Percentiles rank a stretch among this genome's conserved stretches.
Evolutionary conservation across 2,329 filamentous ascomycete genomes (phyloP).

Genomic region (Neofusicoccum sp.): DNA sequence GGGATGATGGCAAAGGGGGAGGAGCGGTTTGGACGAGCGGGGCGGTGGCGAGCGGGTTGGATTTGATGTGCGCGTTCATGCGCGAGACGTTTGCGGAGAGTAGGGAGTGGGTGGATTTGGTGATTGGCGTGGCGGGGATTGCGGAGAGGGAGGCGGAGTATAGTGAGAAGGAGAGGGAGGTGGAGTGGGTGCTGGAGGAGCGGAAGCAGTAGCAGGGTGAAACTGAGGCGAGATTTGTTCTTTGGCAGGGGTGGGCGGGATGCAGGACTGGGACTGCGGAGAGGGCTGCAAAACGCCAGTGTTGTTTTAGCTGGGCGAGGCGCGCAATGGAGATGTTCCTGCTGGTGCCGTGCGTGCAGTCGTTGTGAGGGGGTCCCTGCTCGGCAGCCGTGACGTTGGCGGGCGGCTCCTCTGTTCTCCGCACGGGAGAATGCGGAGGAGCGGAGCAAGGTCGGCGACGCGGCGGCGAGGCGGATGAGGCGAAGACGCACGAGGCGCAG

Average conservation of each 20-base stretch:
- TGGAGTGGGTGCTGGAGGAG: not conserved
- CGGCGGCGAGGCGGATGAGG: not conserved
- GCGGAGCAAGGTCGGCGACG: not conserved
- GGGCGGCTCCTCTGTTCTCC: not conserved
- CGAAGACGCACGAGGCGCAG: not conserved
- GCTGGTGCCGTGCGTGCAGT: not conserved
- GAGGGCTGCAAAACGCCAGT: not conserved
- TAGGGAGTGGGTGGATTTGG: not conserved
- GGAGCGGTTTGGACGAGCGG: not conserved
- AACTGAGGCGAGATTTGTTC: not conserved
- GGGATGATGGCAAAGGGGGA: not conserved
- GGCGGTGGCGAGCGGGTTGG: not conserved
- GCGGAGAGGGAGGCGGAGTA: not conserved
- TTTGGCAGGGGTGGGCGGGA: not conserved
- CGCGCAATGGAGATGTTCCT: not conserved
- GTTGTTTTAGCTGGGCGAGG: not conserved
- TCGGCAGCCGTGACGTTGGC: not conserved
- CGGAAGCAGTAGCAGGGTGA: not conserved
- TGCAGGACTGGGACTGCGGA: not conserved
- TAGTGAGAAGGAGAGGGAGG: not conserved
- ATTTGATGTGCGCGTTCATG: not conserved
- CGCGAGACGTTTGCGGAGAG: not conserved
- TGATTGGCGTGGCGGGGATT: not conserved
- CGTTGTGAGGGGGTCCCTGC: not conserved
- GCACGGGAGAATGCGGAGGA: constrained; percentile 5